Percentiles rank a stretch among this genome's conserved stretches.
These are phyloP conservation scores for Kazachstania sp. DNA, from an alignment of 1,139 yeast genomes.

Conservation along the genomic window DNA sequence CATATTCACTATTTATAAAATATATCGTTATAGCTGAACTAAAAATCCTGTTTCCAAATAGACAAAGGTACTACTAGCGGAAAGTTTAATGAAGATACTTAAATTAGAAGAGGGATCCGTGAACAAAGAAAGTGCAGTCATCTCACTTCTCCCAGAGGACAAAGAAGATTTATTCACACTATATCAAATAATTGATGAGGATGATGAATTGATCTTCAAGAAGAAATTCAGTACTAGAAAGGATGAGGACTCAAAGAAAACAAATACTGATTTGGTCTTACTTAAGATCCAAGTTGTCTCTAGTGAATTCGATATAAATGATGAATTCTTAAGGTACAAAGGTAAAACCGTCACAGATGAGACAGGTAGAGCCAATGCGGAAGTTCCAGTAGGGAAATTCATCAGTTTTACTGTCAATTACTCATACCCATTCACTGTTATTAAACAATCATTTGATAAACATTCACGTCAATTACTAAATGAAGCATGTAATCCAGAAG, in stretches of 20 bases:
- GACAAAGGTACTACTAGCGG: too few species aligned
- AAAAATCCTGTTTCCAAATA: too few species aligned
- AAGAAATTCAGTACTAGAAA: constrained; percentile 36
- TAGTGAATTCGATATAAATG: constrained; percentile 71
- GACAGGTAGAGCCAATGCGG: constrained; percentile 30
- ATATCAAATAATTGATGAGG: constrained; percentile 68
- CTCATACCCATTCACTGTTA: constrained; percentile 57
- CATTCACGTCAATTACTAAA: constrained; percentile 56
- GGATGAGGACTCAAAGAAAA: constrained; percentile 23
- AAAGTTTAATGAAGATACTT: constrained; percentile 2
- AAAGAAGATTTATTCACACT: constrained; percentile 87
- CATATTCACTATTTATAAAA: too few species aligned
- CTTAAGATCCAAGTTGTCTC: constrained; percentile 48
- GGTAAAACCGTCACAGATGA: constrained; percentile 74
- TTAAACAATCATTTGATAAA: constrained; percentile 76
- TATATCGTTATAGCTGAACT: too few species aligned
- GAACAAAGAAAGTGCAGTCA: constrained; percentile 17
- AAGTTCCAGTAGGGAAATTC: constrained; percentile 75
- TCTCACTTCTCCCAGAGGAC: constrained; percentile 71
- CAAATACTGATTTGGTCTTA: constrained; percentile 22
- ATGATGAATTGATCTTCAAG: constrained; percentile 63
- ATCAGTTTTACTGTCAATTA: constrained; percentile 81
- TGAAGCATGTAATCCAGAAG: constrained; percentile 65
- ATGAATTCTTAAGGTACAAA: constrained; percentile 66
- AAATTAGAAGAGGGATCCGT: constrained; percentile 3